Conservation (phyloP, 495 filamentous ascomycete genomes). For the Penicillium argentinense region DNA sequence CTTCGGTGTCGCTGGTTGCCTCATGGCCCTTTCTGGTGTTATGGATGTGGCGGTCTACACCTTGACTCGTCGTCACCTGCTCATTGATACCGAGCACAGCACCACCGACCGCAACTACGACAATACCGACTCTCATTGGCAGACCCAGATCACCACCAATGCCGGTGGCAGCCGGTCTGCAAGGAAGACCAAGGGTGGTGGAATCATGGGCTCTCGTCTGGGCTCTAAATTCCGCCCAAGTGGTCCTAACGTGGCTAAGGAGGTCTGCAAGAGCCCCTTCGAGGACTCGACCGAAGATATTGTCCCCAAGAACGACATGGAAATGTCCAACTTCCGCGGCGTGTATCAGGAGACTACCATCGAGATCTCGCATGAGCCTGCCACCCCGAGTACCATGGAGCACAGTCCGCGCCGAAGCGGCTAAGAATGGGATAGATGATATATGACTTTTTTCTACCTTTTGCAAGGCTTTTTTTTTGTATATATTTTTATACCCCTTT, state of each 20-base stretch:
- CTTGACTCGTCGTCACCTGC: slow-evolving; percentile 41
- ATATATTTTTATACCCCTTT: slow-evolving; percentile 6
- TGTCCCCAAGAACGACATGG: slow-evolving; percentile 35
- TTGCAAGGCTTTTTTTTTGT: slow-evolving; percentile 2
- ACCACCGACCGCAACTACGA: slow-evolving; percentile 31
- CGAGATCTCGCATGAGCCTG: slow-evolving; percentile 41
- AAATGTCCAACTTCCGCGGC: slow-evolving; percentile 31
- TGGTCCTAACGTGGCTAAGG: slow-evolving; percentile 19
- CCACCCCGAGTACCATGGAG: slow-evolving; percentile 3
- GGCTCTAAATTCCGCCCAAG: slow-evolving; percentile 25
- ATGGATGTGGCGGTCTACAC: slow-evolving; percentile 72
- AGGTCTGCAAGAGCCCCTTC: slow-evolving; percentile 25
- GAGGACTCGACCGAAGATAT: slow-evolving; percentile 40
- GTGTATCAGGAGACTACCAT: slow-evolving; percentile 46
- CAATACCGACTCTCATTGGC: slow-evolving; percentile 26
- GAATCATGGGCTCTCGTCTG: slow-evolving; percentile 21
- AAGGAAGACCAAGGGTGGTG: slow-evolving; percentile 16
- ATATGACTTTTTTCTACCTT: slow-evolving; percentile 1
- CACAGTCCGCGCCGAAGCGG: slow-evolving; percentile 3
- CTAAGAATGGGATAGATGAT: slow-evolving; percentile 4
- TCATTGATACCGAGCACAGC: slow-evolving; percentile 38
- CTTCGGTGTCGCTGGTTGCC: slow-evolving; percentile 65
- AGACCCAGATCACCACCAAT: slow-evolving; percentile 32
- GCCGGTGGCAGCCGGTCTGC: slow-evolving; percentile 6
- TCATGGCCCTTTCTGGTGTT: slow-evolving; percentile 70